These are phyloP conservation scores for Neonectria magnoliae DNA, from an alignment of 2,329 filamentous ascomycete species.

Conservation along the genomic window DNA sequence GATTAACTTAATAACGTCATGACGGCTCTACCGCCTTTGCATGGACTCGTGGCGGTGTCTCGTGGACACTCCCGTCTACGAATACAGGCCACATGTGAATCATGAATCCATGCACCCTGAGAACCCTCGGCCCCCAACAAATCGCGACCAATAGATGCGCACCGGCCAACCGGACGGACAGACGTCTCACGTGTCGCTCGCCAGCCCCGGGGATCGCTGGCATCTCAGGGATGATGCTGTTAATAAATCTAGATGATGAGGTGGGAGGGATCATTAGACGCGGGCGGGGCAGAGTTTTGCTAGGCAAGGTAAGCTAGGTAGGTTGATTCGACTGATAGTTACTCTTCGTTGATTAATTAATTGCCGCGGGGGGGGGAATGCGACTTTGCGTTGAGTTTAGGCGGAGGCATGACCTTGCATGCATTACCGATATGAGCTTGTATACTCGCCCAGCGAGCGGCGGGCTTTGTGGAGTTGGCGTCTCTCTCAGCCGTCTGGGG, in stretches of 20 bases:
- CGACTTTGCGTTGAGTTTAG: not conserved
- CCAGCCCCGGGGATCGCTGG: not conserved
- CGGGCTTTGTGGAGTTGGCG: not conserved
- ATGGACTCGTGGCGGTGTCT: not conserved
- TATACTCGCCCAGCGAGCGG: no score
- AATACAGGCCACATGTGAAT: not conserved
- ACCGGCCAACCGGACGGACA: not conserved
- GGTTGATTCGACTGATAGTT: not conserved
- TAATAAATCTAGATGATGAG: constrained; percentile 8
- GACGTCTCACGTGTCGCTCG: constrained; percentile 4
- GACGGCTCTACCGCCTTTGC: not conserved
- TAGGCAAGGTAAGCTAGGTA: no score
- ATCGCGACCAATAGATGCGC: constrained; percentile 15
- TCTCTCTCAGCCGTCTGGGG: not conserved
- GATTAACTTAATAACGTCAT: not conserved
- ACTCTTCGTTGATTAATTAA: not conserved
- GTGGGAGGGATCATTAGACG: not conserved
- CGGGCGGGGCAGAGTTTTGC: not conserved
- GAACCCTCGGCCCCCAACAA: constrained; percentile 37
- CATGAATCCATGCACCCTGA: constrained; percentile 15
- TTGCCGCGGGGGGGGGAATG: not conserved
- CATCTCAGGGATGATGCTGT: constrained; percentile 16
- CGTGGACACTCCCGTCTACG: not conserved
- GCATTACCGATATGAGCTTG: not conserved
- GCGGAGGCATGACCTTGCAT: not conserved